A percentile compares a stretch with the other conserved stretches of the same genome.
phyloP scores from a whole-genome alignment of 2,329 filamentous ascomycete species.

The Fusarium continuum region DNA sequence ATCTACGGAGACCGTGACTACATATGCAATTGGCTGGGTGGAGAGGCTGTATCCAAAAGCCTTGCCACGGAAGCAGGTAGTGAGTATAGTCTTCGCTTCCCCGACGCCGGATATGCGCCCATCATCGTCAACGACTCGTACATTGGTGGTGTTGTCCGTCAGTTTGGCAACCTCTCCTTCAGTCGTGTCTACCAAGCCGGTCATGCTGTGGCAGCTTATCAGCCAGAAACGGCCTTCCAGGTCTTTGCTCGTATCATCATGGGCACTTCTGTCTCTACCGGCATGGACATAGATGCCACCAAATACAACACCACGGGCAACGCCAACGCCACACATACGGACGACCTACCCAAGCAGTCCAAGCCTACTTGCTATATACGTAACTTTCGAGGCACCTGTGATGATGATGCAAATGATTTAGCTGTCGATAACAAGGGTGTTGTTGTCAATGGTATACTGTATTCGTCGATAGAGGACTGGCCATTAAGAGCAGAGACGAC shows the following conservation, averaged over 20 bases:
- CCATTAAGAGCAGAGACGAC: slow-evolving; percentile 46
- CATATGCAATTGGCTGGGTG: slow-evolving; percentile 76
- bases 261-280: slow-evolving; percentile 64
- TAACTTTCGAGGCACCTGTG: slow-evolving; percentile 58
- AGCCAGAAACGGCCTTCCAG: slow-evolving; percentile 67
- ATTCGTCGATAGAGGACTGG: slow-evolving; percentile 54
- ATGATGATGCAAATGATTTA: slow-evolving; percentile 59
- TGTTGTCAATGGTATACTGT: slow-evolving; percentile 68
- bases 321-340: slow-evolving; percentile 64
- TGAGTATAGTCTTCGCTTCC: slow-evolving; percentile 65
- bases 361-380: slow-evolving; percentile 69
- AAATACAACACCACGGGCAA: slow-evolving; percentile 67
- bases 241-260: slow-evolving; percentile 69
- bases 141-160: slow-evolving; percentile 76
- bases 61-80: slow-evolving; percentile 61
- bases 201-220: slow-evolving; percentile 69
- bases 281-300: slow-evolving; percentile 60
- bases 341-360: slow-evolving; percentile 58
- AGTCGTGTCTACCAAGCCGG: slow-evolving; percentile 73
- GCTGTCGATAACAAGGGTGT: slow-evolving; percentile 62
- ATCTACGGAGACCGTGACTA: slow-evolving; percentile 75
- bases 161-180: slow-evolving; percentile 79
- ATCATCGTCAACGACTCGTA: slow-evolving; percentile 74
- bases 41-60: slow-evolving; percentile 74
- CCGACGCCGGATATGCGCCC: slow-evolving; percentile 74